Base-by-base conservation (phyloP, 2,329 filamentous ascomycete species). In the Trichoderma koningii region DNA sequence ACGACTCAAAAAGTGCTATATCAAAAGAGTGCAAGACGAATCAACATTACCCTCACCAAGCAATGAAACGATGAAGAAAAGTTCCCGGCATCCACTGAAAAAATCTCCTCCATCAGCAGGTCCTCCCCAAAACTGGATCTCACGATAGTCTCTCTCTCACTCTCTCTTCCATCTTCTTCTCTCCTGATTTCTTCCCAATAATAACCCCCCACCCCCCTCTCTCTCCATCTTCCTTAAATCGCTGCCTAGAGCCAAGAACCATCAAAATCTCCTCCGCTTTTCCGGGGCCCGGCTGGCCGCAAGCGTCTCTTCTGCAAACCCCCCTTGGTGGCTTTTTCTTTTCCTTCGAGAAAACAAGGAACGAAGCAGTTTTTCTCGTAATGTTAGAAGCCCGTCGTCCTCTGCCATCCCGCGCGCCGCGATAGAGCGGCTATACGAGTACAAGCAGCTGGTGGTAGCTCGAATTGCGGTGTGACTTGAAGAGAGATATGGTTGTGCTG, bases 201-300 rank as follows among this genome's bases (percentile, higher is more conserved):
- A 34, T 10, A 10, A 34, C 10, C 28, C 30, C 10, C 10, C 50
- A 28, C 50, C 19, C 50, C 26, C n/a, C 30, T 26, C 28, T 30
- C 50, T 30, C 30, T n/a, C 21, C 3, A 3, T 28, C 30, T 30
- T 38, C 19, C 41, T 53, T 47, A 63, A 55, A 41, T 41, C 28
- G 60, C 50, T 63, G 60, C 60, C 60, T 63, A 62, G 48, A 62
- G 48, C 23, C 26, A 47, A 38, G 12, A 38, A 14, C 34, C 38
- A 62, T 52, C 48, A 51, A 51, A n/a, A 34, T 38, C 26, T 26
- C 60, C 60, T 63, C 60, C 60, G 60, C 60, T 63, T 63, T 63
- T 63, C 60, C 19, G 45, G 56, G 21, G 34, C 57, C 45, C 41
- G 55, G 41, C 55, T 56, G 9, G 21, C 47, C 17, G 38, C n/a